A percentile compares a stretch with the other conserved stretches of the same genome.
These are phyloP conservation scores for Mitragyna speciosa DNA, from an alignment of 257 asterid species.

Conservation along the genomic window DNA sequence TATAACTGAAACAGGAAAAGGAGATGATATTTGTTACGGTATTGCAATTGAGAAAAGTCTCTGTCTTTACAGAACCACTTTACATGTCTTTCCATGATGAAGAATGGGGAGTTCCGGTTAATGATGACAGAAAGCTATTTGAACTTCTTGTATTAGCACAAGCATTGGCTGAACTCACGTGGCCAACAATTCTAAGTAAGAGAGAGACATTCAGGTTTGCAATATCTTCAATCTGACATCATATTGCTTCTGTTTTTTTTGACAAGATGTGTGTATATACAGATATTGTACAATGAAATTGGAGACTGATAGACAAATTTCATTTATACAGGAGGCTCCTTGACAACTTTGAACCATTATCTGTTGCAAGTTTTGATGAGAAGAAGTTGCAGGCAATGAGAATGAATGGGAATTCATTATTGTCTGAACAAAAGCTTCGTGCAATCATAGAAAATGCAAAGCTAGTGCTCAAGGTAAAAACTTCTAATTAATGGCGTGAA, in stretches of 20 bases:
- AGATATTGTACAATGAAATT: background rate
- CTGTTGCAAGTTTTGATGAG: slow-evolving; percentile 56
- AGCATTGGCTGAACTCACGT: slow-evolving; percentile 72
- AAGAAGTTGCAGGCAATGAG: slow-evolving; percentile 44
- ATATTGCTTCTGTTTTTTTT: background rate
- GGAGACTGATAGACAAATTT: background rate
- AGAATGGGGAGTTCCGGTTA: slow-evolving; percentile 89
- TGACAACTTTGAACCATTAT: slow-evolving; percentile 57
- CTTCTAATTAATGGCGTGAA: background rate
- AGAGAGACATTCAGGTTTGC: slow-evolving; percentile 63
- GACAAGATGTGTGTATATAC: background rate
- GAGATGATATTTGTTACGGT: background rate
- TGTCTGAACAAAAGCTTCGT: slow-evolving; percentile 74
- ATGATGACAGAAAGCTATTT: slow-evolving; percentile 62
- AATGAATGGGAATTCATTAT: slow-evolving; percentile 49
- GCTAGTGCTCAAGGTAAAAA: slow-evolving; percentile 63
- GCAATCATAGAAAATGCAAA: slow-evolving; percentile 71
- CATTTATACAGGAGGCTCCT: slow-evolving; percentile 56
- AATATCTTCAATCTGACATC: slow-evolving; percentile 7
- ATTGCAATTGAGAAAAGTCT: background rate
- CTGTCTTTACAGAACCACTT: slow-evolving; percentile 51
- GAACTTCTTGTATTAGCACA: slow-evolving; percentile 80
- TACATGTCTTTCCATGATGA: slow-evolving; percentile 71
- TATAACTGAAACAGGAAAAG: background rate
- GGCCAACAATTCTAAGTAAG: slow-evolving; percentile 72